Evolutionary conservation across 331 rosid genomes (phyloP).

Genomic region (Acacia concinna): DNA sequence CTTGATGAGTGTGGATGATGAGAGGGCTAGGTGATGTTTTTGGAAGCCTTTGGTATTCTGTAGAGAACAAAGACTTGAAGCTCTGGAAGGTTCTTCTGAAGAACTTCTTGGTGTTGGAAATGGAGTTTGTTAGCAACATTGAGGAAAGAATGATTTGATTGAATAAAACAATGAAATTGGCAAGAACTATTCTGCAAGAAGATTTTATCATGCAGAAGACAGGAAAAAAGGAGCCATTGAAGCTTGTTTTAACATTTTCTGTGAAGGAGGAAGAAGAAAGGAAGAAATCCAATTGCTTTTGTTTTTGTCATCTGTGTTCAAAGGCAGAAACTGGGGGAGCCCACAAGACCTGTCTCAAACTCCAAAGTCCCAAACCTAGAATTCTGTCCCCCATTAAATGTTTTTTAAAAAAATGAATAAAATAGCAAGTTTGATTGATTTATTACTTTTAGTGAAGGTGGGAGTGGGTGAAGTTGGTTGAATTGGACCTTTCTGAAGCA

Average conservation of each 20-base stretch:
- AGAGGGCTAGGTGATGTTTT: constrained; percentile 36
- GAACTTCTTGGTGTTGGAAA: constrained; percentile 73
- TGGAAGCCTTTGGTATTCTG: constrained; percentile 64
- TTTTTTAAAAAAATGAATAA: background rate
- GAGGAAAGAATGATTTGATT: background rate
- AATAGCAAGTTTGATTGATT: constrained; percentile 34
- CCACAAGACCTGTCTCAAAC: background rate
- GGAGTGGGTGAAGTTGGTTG: constrained; percentile 61
- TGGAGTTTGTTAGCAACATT: constrained; percentile 64
- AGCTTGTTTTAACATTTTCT: constrained; percentile 35
- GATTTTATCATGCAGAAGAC: constrained; percentile 42
- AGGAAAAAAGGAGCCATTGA: constrained; percentile 49
- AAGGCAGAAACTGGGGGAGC: background rate
- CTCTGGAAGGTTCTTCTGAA: constrained; percentile 54
- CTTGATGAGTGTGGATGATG: constrained; percentile 27
- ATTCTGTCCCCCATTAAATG: background rate
- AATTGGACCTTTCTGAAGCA: constrained; percentile 25
- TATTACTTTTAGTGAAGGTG: constrained; percentile 50
- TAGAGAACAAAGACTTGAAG: constrained; percentile 66
- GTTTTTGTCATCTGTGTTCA: constrained; percentile 30
- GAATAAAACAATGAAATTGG: background rate
- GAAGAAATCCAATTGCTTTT: constrained; percentile 6
- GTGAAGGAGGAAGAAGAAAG: background rate
- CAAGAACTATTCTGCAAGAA: too few relatives aligned
- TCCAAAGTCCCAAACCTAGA: background rate